Evolutionary conservation across 1,284 basidiomycete species (phyloP).

Genomic region (Leccinum solheimii): DNA sequence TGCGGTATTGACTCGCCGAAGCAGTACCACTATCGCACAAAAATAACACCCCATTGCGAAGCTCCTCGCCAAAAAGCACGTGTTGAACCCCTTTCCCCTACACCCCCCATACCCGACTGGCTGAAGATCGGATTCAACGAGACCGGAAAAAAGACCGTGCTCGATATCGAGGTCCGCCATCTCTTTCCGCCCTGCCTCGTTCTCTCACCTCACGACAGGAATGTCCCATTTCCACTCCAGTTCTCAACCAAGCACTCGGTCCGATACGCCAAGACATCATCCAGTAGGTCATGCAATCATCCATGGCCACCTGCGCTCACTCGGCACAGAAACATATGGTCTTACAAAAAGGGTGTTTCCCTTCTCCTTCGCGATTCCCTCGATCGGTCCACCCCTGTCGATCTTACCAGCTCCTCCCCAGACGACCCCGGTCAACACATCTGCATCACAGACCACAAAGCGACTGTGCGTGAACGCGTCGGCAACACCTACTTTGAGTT

Average conservation of each 20-base stretch:
- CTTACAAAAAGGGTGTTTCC: conserved; percentile 89
- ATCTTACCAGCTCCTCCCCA: conserved; percentile 10
- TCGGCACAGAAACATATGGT: conserved; percentile 65
- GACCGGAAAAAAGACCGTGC: conserved; percentile 71
- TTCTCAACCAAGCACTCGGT: conserved; percentile 73
- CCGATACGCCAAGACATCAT: conserved; percentile 67
- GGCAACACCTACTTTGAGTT: conserved; percentile 86
- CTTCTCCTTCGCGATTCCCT: conserved; percentile 90
- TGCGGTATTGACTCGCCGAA: conserved; percentile 77
- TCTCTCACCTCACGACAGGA: conserved; percentile 51
- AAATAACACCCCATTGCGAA: conserved; percentile 97
- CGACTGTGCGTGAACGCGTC: conserved; percentile 82
- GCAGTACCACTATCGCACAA: conserved; percentile 93
- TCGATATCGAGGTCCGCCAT: conserved; percentile 88
- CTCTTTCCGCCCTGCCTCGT: background rate
- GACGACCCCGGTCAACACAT: conserved; percentile 57
- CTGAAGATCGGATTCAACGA: conserved; percentile 90
- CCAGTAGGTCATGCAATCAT: conserved; percentile 48
- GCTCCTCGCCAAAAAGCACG: conserved; percentile 63
- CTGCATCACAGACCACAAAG: conserved; percentile 84
- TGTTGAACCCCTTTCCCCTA: conserved; percentile 34
- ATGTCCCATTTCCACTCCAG: conserved; percentile 87
- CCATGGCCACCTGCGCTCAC: conserved; percentile 7
- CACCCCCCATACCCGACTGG: conserved; percentile 52
- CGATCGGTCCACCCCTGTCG: conserved; percentile 26